Base-by-base conservation (phyloP, 176 grass and related monocot genomes). In the Zoysia pacifica region DNA sequence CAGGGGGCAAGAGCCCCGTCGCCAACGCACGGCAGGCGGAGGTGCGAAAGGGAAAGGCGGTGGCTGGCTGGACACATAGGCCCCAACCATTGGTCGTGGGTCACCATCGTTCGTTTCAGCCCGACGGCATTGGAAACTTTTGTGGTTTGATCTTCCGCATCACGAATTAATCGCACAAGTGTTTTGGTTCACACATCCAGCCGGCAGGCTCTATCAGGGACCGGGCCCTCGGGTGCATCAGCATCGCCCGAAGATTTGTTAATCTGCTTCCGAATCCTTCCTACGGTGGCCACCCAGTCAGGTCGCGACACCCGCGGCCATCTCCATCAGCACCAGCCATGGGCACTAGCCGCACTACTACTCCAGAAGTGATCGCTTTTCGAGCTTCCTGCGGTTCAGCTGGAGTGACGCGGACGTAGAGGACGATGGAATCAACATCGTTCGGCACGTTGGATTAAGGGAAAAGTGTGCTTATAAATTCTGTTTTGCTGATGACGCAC, bases 11-110 rank as follows among this genome's bases (percentile, higher is more conserved):
- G 38, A 67, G 70, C 80, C 55, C 39, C 71, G 71, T 83, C 49
- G 72, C 62, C 71, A 67, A 35, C 71, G 71, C 71, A 58, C 76
- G 48, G 37, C 76, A 9, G 44, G 50, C 28, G 28, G 28, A 28
- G 14, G 42, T 15, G 75, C 41, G 8, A 68, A n/a, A 14, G 15
- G 28, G 54, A 28, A 28, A 75, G 46, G 47, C 53, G 18, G 5
- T 46, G 78, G n/a, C 20, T 2, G 49, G n/a, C 20, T 2, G 59
- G 62, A 79, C 80, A 79, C 80, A 62, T 67, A 48, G 38, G 15
- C 13, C 61, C 51, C 80, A 52, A 45, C 75, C 14, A 78, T 72
- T 72, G 74, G 38, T 79, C 48, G 40, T 72, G 83, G 39, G 68
- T 79, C 68, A 68, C 62, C 81, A 74, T 83, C 69, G 62, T 74